Evolutionary conservation across 768 basidiomycete genomes (phyloP).

Genomic region (Scleroderma bovista): DNA sequence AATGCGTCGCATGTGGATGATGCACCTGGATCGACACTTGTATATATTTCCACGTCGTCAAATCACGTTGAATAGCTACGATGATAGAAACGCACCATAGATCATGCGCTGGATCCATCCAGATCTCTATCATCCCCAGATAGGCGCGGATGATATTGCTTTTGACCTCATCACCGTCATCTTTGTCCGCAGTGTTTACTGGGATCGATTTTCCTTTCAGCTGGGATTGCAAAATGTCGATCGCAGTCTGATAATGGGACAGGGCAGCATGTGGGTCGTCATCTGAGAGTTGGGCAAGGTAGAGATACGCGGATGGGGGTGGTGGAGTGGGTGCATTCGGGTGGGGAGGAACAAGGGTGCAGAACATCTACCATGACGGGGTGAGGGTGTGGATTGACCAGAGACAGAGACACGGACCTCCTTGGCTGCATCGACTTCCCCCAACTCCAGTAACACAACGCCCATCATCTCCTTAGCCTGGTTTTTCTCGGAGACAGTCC

Average conservation of each 20-base stretch:
- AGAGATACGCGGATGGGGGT: constrained; percentile 75
- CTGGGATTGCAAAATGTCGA: constrained; percentile 60
- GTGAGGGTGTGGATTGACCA: background rate
- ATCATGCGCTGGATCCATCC: constrained; percentile 91
- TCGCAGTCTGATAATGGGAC: constrained; percentile 73
- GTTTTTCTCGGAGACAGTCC: constrained; percentile 39
- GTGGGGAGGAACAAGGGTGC: constrained; percentile 53
- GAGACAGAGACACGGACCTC: constrained; percentile 38
- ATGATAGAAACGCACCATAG: constrained; percentile 55
- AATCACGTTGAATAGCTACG: background rate
- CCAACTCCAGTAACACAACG: constrained; percentile 71
- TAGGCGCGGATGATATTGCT: constrained; percentile 72
- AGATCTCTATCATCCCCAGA: constrained; percentile 88
- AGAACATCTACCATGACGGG: constrained; percentile 48
- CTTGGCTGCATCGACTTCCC: constrained; percentile 68
- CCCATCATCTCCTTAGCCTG: constrained; percentile 80
- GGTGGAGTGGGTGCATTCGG: constrained; percentile 54
- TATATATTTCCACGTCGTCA: background rate
- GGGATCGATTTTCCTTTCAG: constrained; percentile 67
- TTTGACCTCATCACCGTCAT: constrained; percentile 44
- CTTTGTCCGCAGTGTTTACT: constrained; percentile 29
- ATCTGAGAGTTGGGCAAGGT: constrained; percentile 82
- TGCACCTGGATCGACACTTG: constrained; percentile 76
- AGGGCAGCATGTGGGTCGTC: constrained; percentile 71
- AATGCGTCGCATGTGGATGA: constrained; percentile 78